Evolutionary conservation across 2,329 filamentous ascomycete species (phyloP), one percentile per base, ranked within the genome.

Genomic region (Colletotrichum gloeosporioides): DNA sequence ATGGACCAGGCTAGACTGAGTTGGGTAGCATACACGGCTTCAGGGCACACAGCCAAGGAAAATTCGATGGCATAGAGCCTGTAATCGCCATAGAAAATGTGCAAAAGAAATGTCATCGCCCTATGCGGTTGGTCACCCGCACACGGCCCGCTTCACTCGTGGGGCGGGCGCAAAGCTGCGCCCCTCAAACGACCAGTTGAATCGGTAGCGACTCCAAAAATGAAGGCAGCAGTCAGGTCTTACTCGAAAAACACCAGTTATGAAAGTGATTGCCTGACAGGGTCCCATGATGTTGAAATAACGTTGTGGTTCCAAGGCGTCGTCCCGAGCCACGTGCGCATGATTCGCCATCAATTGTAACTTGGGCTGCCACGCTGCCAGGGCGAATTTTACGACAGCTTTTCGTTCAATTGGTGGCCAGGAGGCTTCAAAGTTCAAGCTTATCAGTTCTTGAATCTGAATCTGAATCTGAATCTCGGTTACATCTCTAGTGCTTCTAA

Each of bases 361-460:
- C 10, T 49, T 12, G 44, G 0, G 44, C 44, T 49, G 44, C 8
- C 18, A 12, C 10, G 3, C 1, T 3, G 18, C 44, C 18, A n/a
- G 39, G 39, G 39, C 9, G n/a, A 1, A n/a, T n/a, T 18, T 18
- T n/a, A n/a, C n/a, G 39, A n/a, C 18, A 49, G 3, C 16, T 18
- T 49, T 49, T n/a, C 39, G 18, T 49, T n/a, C 1, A 22, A 22
- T 22, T 22, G 39, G 39, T 49, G 9, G 39, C 9, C 18, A n/a
- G 1, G 4, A n/a, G 39, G 18, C 39, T 18, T 9, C 16, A 49
- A 12, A 49, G n/a, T n/a, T 2, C 36, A 44, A 49, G 18, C 39
- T 5, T 49, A n/a, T n/a, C 8, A 12, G 0, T 49, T 9, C 0
- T 12, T 22, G 22, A 22, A 10, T 6, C 5, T 49, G 39, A 1